Percentiles rank a stretch among this genome's conserved stretches.
phyloP scores from a whole-genome alignment of 2,329 filamentous ascomycete species.

The Rhynchosporium agropyri region DNA sequence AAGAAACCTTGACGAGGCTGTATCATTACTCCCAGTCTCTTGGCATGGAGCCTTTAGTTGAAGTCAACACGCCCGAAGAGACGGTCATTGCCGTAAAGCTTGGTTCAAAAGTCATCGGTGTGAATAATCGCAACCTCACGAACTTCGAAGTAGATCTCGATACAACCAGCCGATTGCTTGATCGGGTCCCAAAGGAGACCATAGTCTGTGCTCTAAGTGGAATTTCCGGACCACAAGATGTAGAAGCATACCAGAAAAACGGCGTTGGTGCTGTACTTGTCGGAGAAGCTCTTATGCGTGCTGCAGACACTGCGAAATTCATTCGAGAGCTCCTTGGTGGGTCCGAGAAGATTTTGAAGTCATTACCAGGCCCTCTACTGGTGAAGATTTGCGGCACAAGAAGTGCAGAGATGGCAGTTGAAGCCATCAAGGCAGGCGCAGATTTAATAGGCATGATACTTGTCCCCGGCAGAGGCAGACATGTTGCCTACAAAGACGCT shows the following conservation, averaged over 20 bases:
- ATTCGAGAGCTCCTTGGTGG: slow-evolving; percentile 80
- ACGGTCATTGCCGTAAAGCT: slow-evolving; percentile 86
- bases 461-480: slow-evolving; percentile 78
- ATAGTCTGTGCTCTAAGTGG: slow-evolving; percentile 93
- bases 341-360: slow-evolving; percentile 41
- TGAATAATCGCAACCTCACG: slow-evolving; percentile 96
- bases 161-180: slow-evolving; percentile 86
- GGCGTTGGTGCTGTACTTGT: slow-evolving; percentile 93
- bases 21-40: slow-evolving; percentile 88
- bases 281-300: slow-evolving; percentile 94
- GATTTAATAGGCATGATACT: slow-evolving; percentile 94
- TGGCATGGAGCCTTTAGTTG: slow-evolving; percentile 96
- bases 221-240: slow-evolving; percentile 86
- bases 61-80: slow-evolving; percentile 92
- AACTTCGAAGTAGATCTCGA: slow-evolving; percentile 96
- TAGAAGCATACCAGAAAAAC: slow-evolving; percentile 82
- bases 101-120: slow-evolving; percentile 88
- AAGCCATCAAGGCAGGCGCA: slow-evolving; percentile 82
- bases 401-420: slow-evolving; percentile 75
- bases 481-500: slow-evolving; percentile 77
- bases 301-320: slow-evolving; percentile 78
- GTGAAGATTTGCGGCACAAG: slow-evolving; percentile 97
- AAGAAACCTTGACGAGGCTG: slow-evolving; percentile 70
- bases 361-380: slow-evolving; percentile 55
- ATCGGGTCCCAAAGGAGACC: slow-evolving; percentile 81